These are phyloP conservation scores for Halophytophthora polymorphica DNA, from an alignment of 352 stramenopile species.

Conservation along the genomic window DNA sequence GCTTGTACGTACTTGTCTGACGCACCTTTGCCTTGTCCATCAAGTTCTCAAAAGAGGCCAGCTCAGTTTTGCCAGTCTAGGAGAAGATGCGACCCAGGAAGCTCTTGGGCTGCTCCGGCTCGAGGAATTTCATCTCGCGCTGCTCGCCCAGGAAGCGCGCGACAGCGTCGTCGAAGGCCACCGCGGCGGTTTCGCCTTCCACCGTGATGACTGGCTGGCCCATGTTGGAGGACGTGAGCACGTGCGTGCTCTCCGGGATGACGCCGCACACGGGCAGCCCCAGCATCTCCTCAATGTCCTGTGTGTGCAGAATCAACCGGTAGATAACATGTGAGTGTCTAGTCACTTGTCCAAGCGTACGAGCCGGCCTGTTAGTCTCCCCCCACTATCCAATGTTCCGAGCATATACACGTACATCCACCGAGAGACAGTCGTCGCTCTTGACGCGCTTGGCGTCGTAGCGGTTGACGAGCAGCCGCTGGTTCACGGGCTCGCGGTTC, in stretches of 20 bases:
- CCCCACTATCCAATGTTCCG: too few species aligned
- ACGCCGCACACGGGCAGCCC: constrained; percentile 88
- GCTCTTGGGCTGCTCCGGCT: constrained; percentile 77
- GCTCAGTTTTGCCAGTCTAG: constrained; percentile 31
- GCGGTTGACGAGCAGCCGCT: constrained; percentile 89
- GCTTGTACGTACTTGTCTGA: too few species aligned
- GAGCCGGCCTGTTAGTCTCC: too few species aligned
- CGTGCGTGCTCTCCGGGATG: constrained; percentile 87
- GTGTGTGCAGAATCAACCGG: neutral
- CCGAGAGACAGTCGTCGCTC: constrained; percentile 87
- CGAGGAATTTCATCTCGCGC: constrained; percentile 84
- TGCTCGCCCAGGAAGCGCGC: constrained; percentile 88
- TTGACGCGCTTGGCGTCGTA: constrained; percentile 89
- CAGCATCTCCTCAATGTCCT: constrained; percentile 93
- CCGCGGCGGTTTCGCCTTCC: constrained; percentile 61
- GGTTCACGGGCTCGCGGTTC: constrained; percentile 63
- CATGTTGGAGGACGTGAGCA: constrained; percentile 92
- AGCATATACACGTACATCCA: constrained; percentile 63
- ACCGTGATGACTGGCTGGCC: constrained; percentile 89
- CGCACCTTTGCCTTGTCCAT: constrained; percentile 2
- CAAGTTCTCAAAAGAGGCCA: neutral
- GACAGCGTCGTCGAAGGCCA: constrained; percentile 88
- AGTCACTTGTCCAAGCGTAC: too few species aligned
- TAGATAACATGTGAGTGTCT: too few species aligned
- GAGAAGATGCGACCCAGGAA: constrained; percentile 77